Evolutionary conservation across 306 rosid genomes (phyloP).

Genomic region (Inga oerstediana): DNA sequence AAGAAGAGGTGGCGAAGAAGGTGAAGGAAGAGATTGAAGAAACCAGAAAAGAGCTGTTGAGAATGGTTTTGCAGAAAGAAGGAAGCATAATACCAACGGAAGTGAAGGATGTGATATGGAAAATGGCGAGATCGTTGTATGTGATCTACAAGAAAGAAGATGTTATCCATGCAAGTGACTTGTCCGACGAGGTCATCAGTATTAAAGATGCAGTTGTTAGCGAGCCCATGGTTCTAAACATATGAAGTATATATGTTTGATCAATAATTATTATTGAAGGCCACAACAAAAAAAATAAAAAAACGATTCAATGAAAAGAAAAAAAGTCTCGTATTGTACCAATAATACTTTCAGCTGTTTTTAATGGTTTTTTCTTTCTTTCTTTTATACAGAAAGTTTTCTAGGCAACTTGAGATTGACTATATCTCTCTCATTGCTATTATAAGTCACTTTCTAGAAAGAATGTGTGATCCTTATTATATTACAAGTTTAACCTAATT

Average conservation of each 20-base stretch:
- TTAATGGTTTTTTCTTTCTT: too few relatives aligned
- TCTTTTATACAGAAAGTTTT: too few relatives aligned
- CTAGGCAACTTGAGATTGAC: too few relatives aligned
- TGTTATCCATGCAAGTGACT: conserved; percentile 5
- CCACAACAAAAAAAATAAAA: background rate
- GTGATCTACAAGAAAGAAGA: conserved; percentile 40
- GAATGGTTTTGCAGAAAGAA: conserved; percentile 53
- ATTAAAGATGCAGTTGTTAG: conserved; percentile 36
- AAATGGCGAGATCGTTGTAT: conserved; percentile 48
- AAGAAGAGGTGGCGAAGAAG: conserved; percentile 40
- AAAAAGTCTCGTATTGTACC: too few relatives aligned
- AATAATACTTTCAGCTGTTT: too few relatives aligned
- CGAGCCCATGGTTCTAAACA: conserved; percentile 40
- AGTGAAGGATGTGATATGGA: conserved; percentile 64
- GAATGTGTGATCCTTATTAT: too few relatives aligned
- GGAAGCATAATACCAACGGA: conserved; percentile 47
- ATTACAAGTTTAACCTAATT: too few relatives aligned
- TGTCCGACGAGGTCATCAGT: conserved; percentile 36
- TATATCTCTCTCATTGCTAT: too few relatives aligned
- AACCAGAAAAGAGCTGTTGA: conserved; percentile 47
- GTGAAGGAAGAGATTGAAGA: conserved; percentile 22
- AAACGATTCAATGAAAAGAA: background rate
- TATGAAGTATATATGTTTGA: background rate
- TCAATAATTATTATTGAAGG: background rate
- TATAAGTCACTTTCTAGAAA: too few relatives aligned